phyloP scores from a whole-genome alignment of 1,139 yeast genomes.

The Lodderomyces orthopsilosis region DNA sequence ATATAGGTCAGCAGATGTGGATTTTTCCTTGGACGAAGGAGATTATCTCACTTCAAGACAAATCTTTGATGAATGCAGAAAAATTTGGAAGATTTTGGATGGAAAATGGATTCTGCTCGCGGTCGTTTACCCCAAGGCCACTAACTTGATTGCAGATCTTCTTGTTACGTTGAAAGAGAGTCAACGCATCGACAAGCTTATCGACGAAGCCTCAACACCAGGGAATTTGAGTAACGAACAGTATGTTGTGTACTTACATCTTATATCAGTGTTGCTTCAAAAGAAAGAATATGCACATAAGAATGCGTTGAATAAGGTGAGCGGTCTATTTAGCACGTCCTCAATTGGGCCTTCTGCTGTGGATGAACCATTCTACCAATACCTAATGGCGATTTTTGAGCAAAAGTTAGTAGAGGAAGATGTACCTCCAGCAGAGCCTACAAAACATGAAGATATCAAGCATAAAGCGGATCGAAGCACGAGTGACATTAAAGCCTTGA shows the following conservation, averaged over 20 bases:
- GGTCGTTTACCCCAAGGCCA: slow-evolving; percentile 49
- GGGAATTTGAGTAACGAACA: slow-evolving; percentile 4
- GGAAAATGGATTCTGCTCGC: slow-evolving; percentile 50
- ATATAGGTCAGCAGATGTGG: slow-evolving; percentile 14
- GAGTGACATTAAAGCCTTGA: slow-evolving; percentile 36
- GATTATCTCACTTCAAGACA: slow-evolving; percentile 13
- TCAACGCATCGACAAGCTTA: slow-evolving; percentile 3
- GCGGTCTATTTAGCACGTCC: slow-evolving; percentile 27
- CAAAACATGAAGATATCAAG: slow-evolving; percentile 15
- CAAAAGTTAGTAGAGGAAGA: slow-evolving; percentile 45
- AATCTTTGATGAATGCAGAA: slow-evolving; percentile 11
- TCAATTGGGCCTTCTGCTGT: slow-evolving; percentile 17
- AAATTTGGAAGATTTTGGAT: slow-evolving; percentile 24
- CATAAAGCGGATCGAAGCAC: slow-evolving; percentile 23
- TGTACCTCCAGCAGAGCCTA: slow-evolving; percentile 31
- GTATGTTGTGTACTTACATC: slow-evolving; percentile 12
- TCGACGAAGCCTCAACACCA: not conserved
- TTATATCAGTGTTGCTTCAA: slow-evolving; percentile 27
- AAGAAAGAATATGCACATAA: slow-evolving; percentile 10
- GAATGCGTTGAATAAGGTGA: slow-evolving; percentile 28
- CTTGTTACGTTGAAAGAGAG: slow-evolving; percentile 17
- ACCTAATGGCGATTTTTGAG: slow-evolving; percentile 48
- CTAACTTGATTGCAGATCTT: slow-evolving; percentile 49
- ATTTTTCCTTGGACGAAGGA: slow-evolving; percentile 12
- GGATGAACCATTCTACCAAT: slow-evolving; percentile 49